Conservation (phyloP, 1,284 basidiomycete species). For the Ganoderma lingzhi region DNA sequence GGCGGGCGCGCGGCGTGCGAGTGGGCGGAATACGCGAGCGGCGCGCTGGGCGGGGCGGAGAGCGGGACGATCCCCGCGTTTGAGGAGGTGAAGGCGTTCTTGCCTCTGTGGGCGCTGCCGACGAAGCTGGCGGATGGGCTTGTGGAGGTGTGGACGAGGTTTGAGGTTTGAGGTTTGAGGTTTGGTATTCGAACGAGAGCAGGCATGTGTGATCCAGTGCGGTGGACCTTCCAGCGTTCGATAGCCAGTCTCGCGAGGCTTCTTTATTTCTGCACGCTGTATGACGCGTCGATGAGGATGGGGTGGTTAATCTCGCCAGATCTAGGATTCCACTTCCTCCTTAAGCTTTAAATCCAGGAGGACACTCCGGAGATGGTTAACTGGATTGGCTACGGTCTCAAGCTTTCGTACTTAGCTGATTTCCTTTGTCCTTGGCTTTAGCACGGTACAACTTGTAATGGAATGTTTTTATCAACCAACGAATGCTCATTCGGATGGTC, state of each 20-base stretch:
- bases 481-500: too few species aligned
- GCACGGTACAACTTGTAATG: too few species aligned
- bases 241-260: neutral
- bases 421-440: too few species aligned
- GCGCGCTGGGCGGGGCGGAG: conserved; percentile 48
- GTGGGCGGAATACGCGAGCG: conserved; percentile 76
- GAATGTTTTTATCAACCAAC: too few species aligned
- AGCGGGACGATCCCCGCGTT: conserved; percentile 69
- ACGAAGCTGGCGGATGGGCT: conserved; percentile 67
- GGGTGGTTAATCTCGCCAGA: too few species aligned
- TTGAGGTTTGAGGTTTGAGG: conserved; percentile 53
- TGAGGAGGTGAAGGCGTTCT: conserved; percentile 71
- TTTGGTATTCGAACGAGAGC: neutral
- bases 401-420: too few species aligned
- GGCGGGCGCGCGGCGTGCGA: conserved; percentile 69
- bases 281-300: neutral
- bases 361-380: neutral
- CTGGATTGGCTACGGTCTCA: too few species aligned
- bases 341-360: too few species aligned
- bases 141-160: conserved; percentile 63
- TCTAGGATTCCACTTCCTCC: too few species aligned
- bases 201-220: neutral
- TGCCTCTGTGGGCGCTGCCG: conserved; percentile 73
- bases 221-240: neutral
- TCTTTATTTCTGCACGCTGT: neutral